Percentiles rank a stretch among this genome's conserved stretches.
Evolutionary conservation across 345 rosid species (phyloP).

Genomic region (Dimocarpus longan): DNA sequence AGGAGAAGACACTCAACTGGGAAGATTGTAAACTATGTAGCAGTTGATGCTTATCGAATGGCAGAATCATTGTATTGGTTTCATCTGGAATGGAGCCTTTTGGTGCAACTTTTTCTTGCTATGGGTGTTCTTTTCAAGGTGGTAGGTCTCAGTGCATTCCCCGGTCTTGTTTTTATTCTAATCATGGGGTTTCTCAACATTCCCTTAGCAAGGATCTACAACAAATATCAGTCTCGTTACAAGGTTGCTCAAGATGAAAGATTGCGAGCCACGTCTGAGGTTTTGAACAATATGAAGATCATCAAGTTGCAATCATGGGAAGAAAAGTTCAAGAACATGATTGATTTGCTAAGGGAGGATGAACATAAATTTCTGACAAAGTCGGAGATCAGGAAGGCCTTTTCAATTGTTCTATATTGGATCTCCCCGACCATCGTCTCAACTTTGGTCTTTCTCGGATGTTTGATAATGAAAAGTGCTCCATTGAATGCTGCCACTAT

Average conservation of each 20-base stretch:
- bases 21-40: slow-evolving; percentile 71
- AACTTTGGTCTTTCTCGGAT: slow-evolving; percentile 62
- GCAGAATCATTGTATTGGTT: slow-evolving; percentile 82
- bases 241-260: slow-evolving; percentile 76
- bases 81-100: slow-evolving; percentile 56
- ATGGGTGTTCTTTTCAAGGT: slow-evolving; percentile 53
- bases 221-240: slow-evolving; percentile 56
- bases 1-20: slow-evolving; percentile 72
- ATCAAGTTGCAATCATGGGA: slow-evolving; percentile 86
- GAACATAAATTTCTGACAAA: slow-evolving; percentile 68
- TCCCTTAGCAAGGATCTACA: slow-evolving; percentile 64
- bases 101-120: slow-evolving; percentile 54
- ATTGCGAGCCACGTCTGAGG: slow-evolving; percentile 62
- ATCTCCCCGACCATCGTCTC: slow-evolving; percentile 69
- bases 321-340: slow-evolving; percentile 62
- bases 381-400: slow-evolving; percentile 51
- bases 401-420: slow-evolving; percentile 59
- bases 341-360: slow-evolving; percentile 48
- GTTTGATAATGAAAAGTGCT: slow-evolving; percentile 53
- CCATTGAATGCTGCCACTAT: slow-evolving; percentile 73
- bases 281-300: slow-evolving; percentile 71
- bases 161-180: slow-evolving; percentile 52
- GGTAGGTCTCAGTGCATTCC: slow-evolving; percentile 63
- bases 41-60: slow-evolving; percentile 80
- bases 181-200: slow-evolving; percentile 49